Base-by-base conservation (phyloP, 495 filamentous ascomycete species). In the Pyrenula massariospora region DNA sequence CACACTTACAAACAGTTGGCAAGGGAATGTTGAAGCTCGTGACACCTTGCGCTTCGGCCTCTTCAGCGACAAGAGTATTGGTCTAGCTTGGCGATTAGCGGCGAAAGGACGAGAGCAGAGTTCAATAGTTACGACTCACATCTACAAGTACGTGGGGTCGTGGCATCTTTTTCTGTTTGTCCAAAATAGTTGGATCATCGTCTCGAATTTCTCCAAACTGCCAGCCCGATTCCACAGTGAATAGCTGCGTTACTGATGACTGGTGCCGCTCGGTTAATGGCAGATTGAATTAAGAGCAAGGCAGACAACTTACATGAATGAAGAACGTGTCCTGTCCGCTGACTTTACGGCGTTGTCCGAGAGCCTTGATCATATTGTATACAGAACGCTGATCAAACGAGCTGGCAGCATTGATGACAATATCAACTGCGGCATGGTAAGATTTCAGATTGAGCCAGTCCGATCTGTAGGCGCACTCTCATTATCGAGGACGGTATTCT, bases 1-100 rank as follows among this genome's bases (percentile, higher is more conserved):
- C 24, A 56, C 54, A 60, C 69, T 67, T 57, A 72, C 68, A 72
- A 50, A 66, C 62, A 21, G 51, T 57, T 19, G 68, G 66, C 10
- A 65, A 59, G 24, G 58, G 58, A 12, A 72, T 48, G 56, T 60
- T 70, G 62, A 66, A 66, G 58, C 59, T 65, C 36, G 59, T 70
- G 25, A 70, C 62, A 25, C 63, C 67, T 22, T 58, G 63, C 48
- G 50, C 56, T 61, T 65, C 58, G 50, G 64, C 64, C 31, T 58
- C 47, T 56, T 68, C 65, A 42, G 56, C 59, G 54, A 68, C 58
- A 51, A 57, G 22, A 48, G 62, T 42, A 42, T 42, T 42, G 31
- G 31, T 60, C 42, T 63, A 60, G 50, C 59, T 67, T 63, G 67
- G 31, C 31, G 31, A 15, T 42, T 42, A 42, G 31, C 31, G 31